Evolutionary conservation across 805 yeast genomes (phyloP).

Genomic region (Barnettozyma siamensis): DNA sequence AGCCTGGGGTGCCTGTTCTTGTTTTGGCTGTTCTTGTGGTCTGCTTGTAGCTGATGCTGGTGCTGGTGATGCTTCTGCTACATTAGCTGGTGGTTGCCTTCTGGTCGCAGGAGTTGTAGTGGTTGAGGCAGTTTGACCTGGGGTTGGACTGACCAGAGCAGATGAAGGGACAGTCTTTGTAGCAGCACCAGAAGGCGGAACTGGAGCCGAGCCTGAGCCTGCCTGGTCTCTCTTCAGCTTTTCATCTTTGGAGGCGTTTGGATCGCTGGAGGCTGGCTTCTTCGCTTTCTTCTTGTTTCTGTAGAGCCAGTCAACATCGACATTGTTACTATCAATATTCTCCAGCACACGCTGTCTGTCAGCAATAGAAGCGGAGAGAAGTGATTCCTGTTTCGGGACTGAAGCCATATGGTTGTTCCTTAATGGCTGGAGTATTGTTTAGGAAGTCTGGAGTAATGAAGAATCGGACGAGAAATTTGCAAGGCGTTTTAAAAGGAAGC

Average conservation of each 20-base stretch:
- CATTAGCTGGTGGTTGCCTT: too few species aligned
- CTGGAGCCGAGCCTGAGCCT: too few species aligned
- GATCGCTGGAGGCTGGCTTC: slow-evolving; percentile 19
- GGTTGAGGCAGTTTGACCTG: too few species aligned
- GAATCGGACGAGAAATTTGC: too few species aligned
- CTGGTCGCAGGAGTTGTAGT: too few species aligned
- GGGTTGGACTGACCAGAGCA: too few species aligned
- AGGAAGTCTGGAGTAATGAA: too few species aligned
- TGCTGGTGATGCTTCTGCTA: too few species aligned
- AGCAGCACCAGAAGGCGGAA: too few species aligned
- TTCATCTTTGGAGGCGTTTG: not conserved
- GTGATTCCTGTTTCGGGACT: not conserved
- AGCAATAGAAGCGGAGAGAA: not conserved
- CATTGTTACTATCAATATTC: slow-evolving; percentile 3
- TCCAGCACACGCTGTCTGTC: not conserved
- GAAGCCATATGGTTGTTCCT: not conserved
- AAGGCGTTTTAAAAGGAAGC: too few species aligned
- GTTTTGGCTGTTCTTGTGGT: slow-evolving; percentile 3
- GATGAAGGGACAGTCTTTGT: slow-evolving; percentile 1
- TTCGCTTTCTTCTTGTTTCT: slow-evolving; percentile 58
- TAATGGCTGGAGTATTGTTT: too few species aligned
- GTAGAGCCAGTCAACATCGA: slow-evolving; percentile 82
- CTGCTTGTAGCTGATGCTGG: not conserved
- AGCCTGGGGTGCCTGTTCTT: slow-evolving; percentile 12
- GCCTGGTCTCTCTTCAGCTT: not conserved